Evolutionary conservation across 345 rosid genomes (phyloP), one percentile per base, ranked within the genome.

Genomic region (Cochlearia excelsa): DNA sequence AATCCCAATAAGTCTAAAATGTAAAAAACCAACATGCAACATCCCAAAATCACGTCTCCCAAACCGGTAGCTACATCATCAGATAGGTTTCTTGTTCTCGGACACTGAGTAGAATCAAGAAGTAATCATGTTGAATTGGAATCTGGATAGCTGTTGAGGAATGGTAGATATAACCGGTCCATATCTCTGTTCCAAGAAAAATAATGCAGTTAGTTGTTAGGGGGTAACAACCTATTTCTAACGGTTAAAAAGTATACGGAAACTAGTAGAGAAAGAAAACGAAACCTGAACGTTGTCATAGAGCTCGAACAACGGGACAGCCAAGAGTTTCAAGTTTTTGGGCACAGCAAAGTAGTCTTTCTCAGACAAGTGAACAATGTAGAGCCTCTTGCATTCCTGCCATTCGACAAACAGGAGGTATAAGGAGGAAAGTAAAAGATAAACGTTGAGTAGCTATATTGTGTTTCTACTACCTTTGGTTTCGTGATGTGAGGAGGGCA

Each of bases 321-420:
- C 97, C 63, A 90, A 92, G 76, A 94, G 87, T 57, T 94, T 87
- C 88, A 90, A 81, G 77, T 94, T 94, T 69, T 90, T 87, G 46
- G 96, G 99, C 64, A 94, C 97, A 1, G 95, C 96, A 69, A 90
- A 90, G 80, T 90, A 94, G 71, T 94, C 97, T 75, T 91, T 84
- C 75, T 90, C 97, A 71, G 97, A 85, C 81, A 90, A 78, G 71
- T 87, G 97, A 70, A 90, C 96, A 28, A 94, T 71, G 75, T 39
- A 94, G 59, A 90, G 97, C 80, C 87, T 90, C 84, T 94, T 94
- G 66, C 99, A 90, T 75, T 94, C 99, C 99, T 94, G 84, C 71
- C 66, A 64, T 54, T 72, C 16, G 51, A 76, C 29, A 55, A 53
- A 44, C 44, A 49, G 46, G 16, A 52, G 57, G 40, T 7, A 39